Percentiles rank a stretch among this genome's conserved stretches.
Evolutionary conservation across 108 stramenopile species (phyloP).

Genomic region (Mediolabrus comicus): DNA sequence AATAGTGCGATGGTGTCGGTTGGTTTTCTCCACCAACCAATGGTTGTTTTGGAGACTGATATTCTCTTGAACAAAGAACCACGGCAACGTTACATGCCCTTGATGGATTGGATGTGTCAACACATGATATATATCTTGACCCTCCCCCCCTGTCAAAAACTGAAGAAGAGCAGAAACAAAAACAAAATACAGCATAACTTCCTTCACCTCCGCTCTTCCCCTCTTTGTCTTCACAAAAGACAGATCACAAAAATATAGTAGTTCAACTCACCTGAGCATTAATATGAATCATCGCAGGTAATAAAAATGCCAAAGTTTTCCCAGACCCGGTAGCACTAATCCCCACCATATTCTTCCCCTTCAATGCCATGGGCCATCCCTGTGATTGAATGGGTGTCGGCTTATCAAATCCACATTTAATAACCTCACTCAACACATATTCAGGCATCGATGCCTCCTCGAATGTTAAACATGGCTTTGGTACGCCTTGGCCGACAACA

Average conservation of each 20-base stretch:
- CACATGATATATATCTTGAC: too few species aligned
- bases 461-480: constrained; percentile 95
- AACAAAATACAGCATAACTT: too few species aligned
- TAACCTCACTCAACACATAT: constrained; percentile 92
- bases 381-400: constrained; percentile 99
- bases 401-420: constrained; percentile 92
- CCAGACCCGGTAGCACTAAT: constrained; percentile 94
- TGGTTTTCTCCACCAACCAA: too few species aligned
- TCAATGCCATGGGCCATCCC: constrained; percentile 99
- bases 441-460: constrained; percentile 97
- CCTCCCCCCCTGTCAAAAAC: too few species aligned
- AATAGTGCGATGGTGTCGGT: background rate
- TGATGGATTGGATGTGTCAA: too few species aligned
- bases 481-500: constrained; percentile 86
- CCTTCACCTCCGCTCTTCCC: too few species aligned
- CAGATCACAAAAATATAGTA: constrained; percentile 1
- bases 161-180: too few species aligned
- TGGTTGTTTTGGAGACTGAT: too few species aligned
- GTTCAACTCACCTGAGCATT: constrained; percentile 91
- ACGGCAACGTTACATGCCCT: too few species aligned
- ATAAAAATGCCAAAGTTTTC: constrained; percentile 96
- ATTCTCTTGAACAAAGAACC: too few species aligned
- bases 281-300: constrained; percentile 99
- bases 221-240: background rate
- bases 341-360: constrained; percentile 97